These are phyloP conservation scores for Talaromyces sp. DNA, from an alignment of 2,329 filamentous ascomycete genomes.

Conservation along the genomic window DNA sequence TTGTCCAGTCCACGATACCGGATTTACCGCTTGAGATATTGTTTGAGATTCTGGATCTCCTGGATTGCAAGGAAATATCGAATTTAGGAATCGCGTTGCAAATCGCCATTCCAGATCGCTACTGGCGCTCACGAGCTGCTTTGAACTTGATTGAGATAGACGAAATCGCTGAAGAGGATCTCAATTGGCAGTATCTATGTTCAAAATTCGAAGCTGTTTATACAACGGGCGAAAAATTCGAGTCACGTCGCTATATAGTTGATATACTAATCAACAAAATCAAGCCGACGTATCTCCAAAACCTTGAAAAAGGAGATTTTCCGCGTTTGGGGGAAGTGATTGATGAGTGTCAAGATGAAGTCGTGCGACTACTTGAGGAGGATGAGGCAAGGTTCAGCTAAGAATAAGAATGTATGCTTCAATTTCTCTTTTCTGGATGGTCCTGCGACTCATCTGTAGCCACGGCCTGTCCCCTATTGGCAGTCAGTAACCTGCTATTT, in stretches of 20 bases:
- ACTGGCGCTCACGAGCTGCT: slow-evolving; percentile 8
- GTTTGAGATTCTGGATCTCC: slow-evolving; percentile 1
- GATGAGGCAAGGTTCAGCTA: too few species aligned
- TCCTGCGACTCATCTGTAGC: too few species aligned
- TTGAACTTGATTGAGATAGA: background rate
- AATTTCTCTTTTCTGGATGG: too few species aligned
- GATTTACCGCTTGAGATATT: slow-evolving; percentile 2
- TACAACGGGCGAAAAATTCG: background rate
- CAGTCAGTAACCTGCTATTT: too few species aligned
- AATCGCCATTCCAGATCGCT: slow-evolving; percentile 2
- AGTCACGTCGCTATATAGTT: slow-evolving; percentile 5
- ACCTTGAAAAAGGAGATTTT: background rate
- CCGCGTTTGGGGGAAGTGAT: slow-evolving; percentile 4
- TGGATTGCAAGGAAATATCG: slow-evolving; percentile 1
- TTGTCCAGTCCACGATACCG: too few species aligned
- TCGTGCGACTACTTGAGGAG: too few species aligned
- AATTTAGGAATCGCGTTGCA: background rate
- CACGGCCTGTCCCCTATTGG: too few species aligned
- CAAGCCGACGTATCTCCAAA: background rate
- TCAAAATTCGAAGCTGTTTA: background rate
- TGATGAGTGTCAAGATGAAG: background rate
- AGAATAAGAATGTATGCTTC: too few species aligned
- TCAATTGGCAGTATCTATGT: slow-evolving; percentile 9
- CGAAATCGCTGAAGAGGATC: background rate
- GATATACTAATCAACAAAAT: background rate